These are phyloP conservation scores for Umbellularia californica DNA, from an alignment of 164 flowering plant species.

Conservation along the genomic window DNA sequence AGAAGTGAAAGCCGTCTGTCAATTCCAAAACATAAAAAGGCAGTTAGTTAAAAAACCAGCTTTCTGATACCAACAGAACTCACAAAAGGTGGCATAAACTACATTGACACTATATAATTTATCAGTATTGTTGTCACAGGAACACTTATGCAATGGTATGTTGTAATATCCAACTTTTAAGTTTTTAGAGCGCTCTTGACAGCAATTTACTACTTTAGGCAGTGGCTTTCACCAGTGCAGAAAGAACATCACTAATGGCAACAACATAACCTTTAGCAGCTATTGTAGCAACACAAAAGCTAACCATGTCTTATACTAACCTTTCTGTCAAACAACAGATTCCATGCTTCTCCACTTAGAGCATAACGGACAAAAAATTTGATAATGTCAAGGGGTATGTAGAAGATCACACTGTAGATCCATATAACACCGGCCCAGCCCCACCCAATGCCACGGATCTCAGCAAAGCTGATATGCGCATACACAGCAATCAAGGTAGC, in stretches of 20 bases:
- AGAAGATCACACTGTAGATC: slow-evolving; percentile 70
- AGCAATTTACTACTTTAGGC: background rate
- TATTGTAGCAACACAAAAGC: background rate
- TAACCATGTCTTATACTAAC: slow-evolving; percentile 24
- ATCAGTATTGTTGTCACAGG: background rate
- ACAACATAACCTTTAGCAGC: background rate
- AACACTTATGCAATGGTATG: background rate
- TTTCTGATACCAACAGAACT: background rate
- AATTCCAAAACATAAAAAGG: background rate
- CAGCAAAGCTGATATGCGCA: slow-evolving; percentile 65
- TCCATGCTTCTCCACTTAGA: slow-evolving; percentile 85
- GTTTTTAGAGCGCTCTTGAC: background rate
- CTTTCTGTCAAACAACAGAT: slow-evolving; percentile 73
- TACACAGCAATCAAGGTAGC: slow-evolving; percentile 80
- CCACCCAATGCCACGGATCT: slow-evolving; percentile 77
- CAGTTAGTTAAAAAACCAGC: background rate
- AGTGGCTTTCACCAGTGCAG: background rate
- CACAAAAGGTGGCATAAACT: background rate
- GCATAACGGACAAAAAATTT: slow-evolving; percentile 70
- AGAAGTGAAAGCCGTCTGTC: slow-evolving; percentile 72
- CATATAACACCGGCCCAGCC: slow-evolving; percentile 88
- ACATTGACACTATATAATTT: background rate
- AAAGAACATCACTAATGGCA: background rate
- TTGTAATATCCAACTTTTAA: background rate
- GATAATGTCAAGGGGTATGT: slow-evolving; percentile 67